Conservation (phyloP, 2,329 filamentous ascomycete genomes). For the Cladosporium sphaerospermum region DNA sequence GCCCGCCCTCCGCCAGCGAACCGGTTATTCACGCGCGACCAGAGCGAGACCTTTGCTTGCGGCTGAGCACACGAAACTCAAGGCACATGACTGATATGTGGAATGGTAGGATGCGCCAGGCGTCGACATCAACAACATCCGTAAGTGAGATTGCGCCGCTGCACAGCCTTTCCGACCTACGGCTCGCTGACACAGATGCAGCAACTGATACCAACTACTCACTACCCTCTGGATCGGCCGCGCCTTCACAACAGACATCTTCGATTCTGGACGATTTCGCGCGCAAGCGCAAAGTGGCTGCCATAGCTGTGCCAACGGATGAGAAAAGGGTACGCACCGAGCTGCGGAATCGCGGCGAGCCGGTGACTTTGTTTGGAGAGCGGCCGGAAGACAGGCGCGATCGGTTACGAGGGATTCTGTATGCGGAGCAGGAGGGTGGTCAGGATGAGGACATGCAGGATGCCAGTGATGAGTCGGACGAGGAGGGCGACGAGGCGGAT, state of each 20-base stretch:
- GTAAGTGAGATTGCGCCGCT: constrained; percentile 40
- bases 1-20: constrained; percentile 5
- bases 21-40: constrained; percentile 29
- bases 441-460: constrained; percentile 53
- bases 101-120: constrained; percentile 47
- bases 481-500: constrained; percentile 65
- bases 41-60: constrained; percentile 16
- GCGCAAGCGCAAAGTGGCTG: constrained; percentile 80
- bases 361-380: constrained; percentile 91
- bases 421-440: constrained; percentile 59
- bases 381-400: constrained; percentile 79
- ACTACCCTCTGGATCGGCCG: constrained; percentile 61
- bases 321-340: constrained; percentile 76
- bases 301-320: constrained; percentile 88
- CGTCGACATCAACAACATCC: constrained; percentile 57
- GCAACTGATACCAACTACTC: constrained; percentile 79
- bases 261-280: constrained; percentile 83
- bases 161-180: background rate
- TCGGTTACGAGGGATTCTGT: constrained; percentile 71
- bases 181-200: constrained; percentile 21
- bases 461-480: constrained; percentile 47
- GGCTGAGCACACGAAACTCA: constrained; percentile 9
- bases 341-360: constrained; percentile 82
- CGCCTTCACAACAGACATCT: constrained; percentile 73
- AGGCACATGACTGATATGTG: constrained; percentile 21